A percentile compares a stretch with the other conserved stretches of the same genome.
These are phyloP conservation scores for Rhizophlyctis rosea DNA, from an alignment of 192 early-diverging fungal species.

Conservation along the genomic window DNA sequence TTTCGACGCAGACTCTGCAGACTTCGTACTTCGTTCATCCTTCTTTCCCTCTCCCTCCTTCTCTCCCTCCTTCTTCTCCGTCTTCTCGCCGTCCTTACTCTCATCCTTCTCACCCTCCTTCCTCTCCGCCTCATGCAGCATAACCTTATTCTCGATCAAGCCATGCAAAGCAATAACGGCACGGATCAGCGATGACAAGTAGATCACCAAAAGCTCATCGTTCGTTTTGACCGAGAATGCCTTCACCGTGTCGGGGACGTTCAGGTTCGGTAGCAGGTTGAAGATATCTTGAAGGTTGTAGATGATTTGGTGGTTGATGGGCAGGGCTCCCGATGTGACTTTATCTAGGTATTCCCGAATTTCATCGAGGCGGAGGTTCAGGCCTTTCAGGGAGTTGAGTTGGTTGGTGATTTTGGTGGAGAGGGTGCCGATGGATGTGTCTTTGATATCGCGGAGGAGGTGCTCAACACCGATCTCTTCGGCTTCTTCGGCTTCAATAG, in stretches of 20 bases:
- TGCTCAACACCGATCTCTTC: slow-evolving; percentile 99
- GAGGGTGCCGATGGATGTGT: slow-evolving; percentile 90
- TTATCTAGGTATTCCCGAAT: slow-evolving; percentile 86
- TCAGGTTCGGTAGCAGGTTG: slow-evolving; percentile 91
- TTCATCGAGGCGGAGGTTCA: slow-evolving; percentile 79
- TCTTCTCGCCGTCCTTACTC: slow-evolving; percentile 36
- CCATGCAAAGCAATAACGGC: slow-evolving; percentile 96
- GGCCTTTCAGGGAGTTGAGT: slow-evolving; percentile 85
- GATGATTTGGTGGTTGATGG: slow-evolving; percentile 94
- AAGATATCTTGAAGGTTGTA: slow-evolving; percentile 99
- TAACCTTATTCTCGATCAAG: slow-evolving; percentile 96
- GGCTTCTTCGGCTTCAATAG: slow-evolving; percentile 98
- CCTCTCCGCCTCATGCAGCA: slow-evolving; percentile 71
- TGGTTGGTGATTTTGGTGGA: slow-evolving; percentile 92
- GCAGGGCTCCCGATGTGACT: slow-evolving; percentile 79
- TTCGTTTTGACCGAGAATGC: slow-evolving; percentile 92
- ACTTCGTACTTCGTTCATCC: too few relatives aligned
- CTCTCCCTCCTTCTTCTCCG: slow-evolving; percentile 31
- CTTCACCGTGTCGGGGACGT: slow-evolving; percentile 70
- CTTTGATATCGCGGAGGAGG: slow-evolving; percentile 96
- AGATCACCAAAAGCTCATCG: slow-evolving; percentile 93
- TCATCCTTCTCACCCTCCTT: slow-evolving; percentile 33
- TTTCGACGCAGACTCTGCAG: too few relatives aligned
- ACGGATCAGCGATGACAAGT: slow-evolving; percentile 86
- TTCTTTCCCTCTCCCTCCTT: slow-evolving; percentile 24